Evolutionary conservation across 2,329 filamentous ascomycete species (phyloP), one percentile per base, ranked within the genome.

Genomic region (Juglanconis oblonga): DNA sequence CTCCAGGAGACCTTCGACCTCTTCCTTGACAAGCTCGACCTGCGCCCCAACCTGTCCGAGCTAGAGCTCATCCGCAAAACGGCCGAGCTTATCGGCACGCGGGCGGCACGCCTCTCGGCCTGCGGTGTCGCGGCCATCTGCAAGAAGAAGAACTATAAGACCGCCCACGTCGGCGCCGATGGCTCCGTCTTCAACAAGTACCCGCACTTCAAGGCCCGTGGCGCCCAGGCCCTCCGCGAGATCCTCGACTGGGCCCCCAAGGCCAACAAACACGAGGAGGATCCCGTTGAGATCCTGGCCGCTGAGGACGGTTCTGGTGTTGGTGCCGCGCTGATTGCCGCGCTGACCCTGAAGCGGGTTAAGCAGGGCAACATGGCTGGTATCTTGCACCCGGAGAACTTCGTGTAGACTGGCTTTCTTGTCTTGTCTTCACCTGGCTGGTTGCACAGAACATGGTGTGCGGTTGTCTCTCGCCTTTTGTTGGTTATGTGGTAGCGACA

Each of bases 111-210:
- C 64, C 85, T 99, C 56, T 97, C 93, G 14, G 88, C 94, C 32
- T 98, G 95, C 71, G 95, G 95, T 77, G 91, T 99, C 57, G 92
- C 94, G 11, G 95, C 94, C 61, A 97, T 99, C 71, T 92, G 90
- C 84, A 96, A 89, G 79, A 98, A 98, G 87, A 98, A 97, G 85
- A 84, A 86, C 67, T 94, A 93, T 76, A 78, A 89, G 71, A 83
- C 85, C 42, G 96, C 91, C 79, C 95, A 98, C 75, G 95, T 99
- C 47, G 95, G 95, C 69, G 95, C 95, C 55, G 95, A 99, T 72
- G 95, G 95, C 42, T 96, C 91, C 17, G 94, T 99, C 57, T 99
- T 99, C 81, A 97, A 97, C 83, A 98, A 98, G 76, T 99, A 99
- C 78, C 95, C 95, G 11, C 90, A 97, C 78, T 99, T 99, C 85